phyloP scores from a whole-genome alignment of 352 stramenopile genomes.

The Globisporangium nodosum region DNA sequence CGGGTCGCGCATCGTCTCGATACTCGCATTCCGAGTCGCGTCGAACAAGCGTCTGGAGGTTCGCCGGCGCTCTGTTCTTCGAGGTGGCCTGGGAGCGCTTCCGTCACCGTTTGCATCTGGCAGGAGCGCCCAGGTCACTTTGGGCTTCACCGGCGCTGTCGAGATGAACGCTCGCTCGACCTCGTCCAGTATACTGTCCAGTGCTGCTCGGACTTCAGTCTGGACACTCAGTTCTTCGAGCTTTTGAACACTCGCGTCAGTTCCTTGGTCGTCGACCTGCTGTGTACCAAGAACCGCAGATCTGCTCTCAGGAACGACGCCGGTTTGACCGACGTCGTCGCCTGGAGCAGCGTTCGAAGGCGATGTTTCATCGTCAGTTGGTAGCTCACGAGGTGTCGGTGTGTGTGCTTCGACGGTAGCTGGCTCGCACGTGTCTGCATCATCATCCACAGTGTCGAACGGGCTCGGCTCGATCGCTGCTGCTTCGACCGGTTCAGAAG shows the following conservation, averaged over 20 bases:
- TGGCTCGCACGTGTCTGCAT: neutral
- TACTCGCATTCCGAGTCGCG: conserved; percentile 18
- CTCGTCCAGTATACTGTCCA: neutral
- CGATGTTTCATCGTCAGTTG: neutral
- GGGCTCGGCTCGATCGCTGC: too few relatives aligned
- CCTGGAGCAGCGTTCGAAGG: neutral
- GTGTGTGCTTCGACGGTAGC: neutral
- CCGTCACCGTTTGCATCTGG: neutral
- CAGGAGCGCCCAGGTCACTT: conserved; percentile 9
- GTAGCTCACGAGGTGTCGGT: neutral
- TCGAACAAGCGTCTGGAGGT: conserved; percentile 23
- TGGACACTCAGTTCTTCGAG: neutral
- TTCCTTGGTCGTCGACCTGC: neutral
- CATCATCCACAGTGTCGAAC: neutral
- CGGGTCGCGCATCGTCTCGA: conserved; percentile 27
- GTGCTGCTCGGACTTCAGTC: neutral
- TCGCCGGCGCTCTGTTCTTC: conserved; percentile 23
- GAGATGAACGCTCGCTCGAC: neutral
- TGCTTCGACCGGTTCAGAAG: neutral
- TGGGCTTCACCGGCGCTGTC: neutral
- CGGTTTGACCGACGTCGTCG: too few relatives aligned
- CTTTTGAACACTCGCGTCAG: neutral
- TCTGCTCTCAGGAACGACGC: too few relatives aligned
- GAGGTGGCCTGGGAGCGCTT: neutral
- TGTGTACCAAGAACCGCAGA: too few relatives aligned